Evolutionary conservation across 352 stramenopile genomes (phyloP).

Genomic region (Plasmopara viticola): DNA sequence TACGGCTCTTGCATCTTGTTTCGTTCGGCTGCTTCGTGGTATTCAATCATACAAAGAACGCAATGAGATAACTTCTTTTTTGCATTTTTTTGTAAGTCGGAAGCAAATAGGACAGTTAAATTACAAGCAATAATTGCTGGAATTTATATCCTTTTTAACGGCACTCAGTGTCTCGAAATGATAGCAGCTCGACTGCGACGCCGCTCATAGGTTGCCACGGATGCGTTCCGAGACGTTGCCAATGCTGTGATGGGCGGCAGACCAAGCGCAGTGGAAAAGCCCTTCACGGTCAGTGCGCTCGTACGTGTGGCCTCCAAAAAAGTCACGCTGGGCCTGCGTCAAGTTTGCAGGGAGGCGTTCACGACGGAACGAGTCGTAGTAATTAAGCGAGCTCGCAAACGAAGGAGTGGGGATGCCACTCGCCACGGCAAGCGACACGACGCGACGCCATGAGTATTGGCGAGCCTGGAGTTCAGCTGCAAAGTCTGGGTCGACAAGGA

Average conservation of each 20-base stretch:
- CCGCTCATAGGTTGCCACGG: constrained; percentile 86
- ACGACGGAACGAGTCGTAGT: constrained; percentile 98
- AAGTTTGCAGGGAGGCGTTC: constrained; percentile 94
- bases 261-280: constrained; percentile 97
- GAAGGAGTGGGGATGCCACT: constrained; percentile 90
- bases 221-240: constrained; percentile 92
- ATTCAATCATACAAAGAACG: no score
- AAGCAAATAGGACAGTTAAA: neutral
- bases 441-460: constrained; percentile 94
- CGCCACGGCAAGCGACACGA: constrained; percentile 94
- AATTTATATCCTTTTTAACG: neutral
- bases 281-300: constrained; percentile 93
- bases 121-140: constrained; percentile 4
- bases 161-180: neutral
- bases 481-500: constrained; percentile 98
- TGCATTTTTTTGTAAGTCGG: no score
- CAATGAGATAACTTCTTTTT: no score
- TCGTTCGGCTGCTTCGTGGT: no score
- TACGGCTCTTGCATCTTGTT: no score
- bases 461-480: constrained; percentile 91
- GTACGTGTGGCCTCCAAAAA: constrained; percentile 99
- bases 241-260: constrained; percentile 95
- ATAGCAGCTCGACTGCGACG: neutral
- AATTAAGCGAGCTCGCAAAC: constrained; percentile 91
- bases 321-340: constrained; percentile 98